Percentiles rank a stretch among this genome's conserved stretches.
Evolutionary conservation across 768 basidiomycete genomes (phyloP).

Genomic region (Lactifluus volemus): DNA sequence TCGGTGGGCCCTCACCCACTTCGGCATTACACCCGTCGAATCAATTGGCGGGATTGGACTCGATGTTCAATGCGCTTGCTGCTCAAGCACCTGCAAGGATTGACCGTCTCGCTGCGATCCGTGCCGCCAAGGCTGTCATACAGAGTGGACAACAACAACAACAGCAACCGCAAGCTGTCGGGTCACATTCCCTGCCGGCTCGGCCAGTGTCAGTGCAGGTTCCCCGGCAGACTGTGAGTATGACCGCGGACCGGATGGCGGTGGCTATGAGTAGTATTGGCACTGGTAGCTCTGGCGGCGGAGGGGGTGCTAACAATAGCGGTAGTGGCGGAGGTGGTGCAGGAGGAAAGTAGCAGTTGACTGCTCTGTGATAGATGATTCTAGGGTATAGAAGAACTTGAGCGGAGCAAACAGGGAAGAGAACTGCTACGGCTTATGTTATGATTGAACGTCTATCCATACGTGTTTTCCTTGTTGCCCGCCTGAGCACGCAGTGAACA

Average conservation of each 20-base stretch:
- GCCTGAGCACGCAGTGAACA: too few species aligned
- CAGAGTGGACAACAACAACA: background rate
- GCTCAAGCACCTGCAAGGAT: background rate
- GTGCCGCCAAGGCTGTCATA: background rate
- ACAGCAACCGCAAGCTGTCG: too few species aligned
- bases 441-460: too few species aligned
- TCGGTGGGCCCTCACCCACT: too few species aligned
- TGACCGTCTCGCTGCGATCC: background rate
- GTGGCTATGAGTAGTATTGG: background rate
- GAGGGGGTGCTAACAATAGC: too few species aligned
- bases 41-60: background rate
- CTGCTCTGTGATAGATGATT: background rate
- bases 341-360: background rate
- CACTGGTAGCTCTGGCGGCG: background rate
- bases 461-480: too few species aligned
- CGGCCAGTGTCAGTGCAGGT: background rate
- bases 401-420: too few species aligned
- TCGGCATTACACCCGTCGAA: background rate
- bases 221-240: background rate
- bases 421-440: too few species aligned
- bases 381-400: background rate
- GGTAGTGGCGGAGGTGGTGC: background rate
- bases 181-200: background rate
- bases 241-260: background rate
- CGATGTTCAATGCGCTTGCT: background rate